Conservation (phyloP, 352 stramenopile species). For the Phytophthora citrophthora region DNA sequence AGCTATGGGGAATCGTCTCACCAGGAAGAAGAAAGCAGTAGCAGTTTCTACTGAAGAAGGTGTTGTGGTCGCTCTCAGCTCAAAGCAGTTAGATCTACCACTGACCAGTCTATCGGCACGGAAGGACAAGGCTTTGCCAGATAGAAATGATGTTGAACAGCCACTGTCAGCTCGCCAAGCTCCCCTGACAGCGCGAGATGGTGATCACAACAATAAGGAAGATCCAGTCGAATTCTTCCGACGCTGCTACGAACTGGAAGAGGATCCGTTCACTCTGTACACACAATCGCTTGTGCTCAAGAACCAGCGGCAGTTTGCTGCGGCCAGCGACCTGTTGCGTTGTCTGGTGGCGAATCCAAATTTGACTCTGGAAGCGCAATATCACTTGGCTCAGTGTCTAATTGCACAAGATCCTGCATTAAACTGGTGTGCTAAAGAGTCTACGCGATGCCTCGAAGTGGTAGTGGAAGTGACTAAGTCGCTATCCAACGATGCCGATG, state of each 20-base stretch:
- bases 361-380: conserved; percentile 38
- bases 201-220: conserved; percentile 11
- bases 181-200: conserved; percentile 17
- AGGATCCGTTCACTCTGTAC: conserved; percentile 43
- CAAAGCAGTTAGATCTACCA: conserved; percentile 1
- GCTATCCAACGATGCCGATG: conserved; percentile 16
- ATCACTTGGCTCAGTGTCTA: conserved; percentile 59
- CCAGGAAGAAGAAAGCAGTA: conserved; percentile 17
- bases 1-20: conserved; percentile 37
- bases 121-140: neutral
- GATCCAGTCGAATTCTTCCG: conserved; percentile 38
- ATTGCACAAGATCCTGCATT: conserved; percentile 38
- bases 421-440: conserved; percentile 33
- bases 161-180: conserved; percentile 10
- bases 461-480: conserved; percentile 16
- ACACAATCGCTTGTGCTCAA: conserved; percentile 54
- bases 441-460: conserved; percentile 38
- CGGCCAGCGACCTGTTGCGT: conserved; percentile 40
- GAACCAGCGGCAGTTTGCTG: conserved; percentile 37
- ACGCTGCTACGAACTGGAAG: conserved; percentile 20
- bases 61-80: neutral
- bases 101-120: neutral
- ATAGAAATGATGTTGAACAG: conserved; percentile 1
- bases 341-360: conserved; percentile 22
- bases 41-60: neutral